phyloP scores from a whole-genome alignment of 495 filamentous ascomycete species.

The Acidomyces sp. region DNA sequence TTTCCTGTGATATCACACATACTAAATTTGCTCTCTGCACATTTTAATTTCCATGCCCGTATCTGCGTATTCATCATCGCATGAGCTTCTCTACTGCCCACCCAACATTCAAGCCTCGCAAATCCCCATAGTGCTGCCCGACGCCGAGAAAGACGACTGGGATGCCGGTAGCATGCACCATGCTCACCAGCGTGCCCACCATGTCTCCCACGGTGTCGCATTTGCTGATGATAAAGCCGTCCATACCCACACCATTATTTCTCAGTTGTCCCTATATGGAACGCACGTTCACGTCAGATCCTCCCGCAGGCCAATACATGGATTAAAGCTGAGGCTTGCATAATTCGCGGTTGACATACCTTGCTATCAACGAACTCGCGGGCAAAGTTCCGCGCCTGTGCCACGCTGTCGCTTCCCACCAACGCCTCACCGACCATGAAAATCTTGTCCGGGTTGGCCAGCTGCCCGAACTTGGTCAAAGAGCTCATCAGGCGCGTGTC shows the following conservation, averaged over 20 bases:
- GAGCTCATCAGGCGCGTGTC: constrained; percentile 89
- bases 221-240: constrained; percentile 96
- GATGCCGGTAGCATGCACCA: constrained; percentile 87
- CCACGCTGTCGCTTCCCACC: constrained; percentile 86
- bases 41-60: no score
- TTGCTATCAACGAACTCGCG: constrained; percentile 52
- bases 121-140: constrained; percentile 91
- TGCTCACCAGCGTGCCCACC: constrained; percentile 91
- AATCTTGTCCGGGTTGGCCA: constrained; percentile 92
- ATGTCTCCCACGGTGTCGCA: constrained; percentile 98
- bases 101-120: constrained; percentile 82
- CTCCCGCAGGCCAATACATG: neutral
- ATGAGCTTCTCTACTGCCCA: constrained; percentile 80
- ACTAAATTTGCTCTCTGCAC: no score
- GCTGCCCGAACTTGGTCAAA: constrained; percentile 91
- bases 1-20: no score
- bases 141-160: constrained; percentile 89
- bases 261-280: constrained; percentile 10
- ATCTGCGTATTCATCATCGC: no score
- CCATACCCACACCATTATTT: constrained; percentile 46
- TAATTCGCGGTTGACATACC: constrained; percentile 1
- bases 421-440: constrained; percentile 98
- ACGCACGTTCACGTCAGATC: constrained; percentile 2
- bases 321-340: no score
- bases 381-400: constrained; percentile 93